Evolutionary conservation across 163 green algal species (phyloP).

Genomic region (Scenedesmus sp.): DNA sequence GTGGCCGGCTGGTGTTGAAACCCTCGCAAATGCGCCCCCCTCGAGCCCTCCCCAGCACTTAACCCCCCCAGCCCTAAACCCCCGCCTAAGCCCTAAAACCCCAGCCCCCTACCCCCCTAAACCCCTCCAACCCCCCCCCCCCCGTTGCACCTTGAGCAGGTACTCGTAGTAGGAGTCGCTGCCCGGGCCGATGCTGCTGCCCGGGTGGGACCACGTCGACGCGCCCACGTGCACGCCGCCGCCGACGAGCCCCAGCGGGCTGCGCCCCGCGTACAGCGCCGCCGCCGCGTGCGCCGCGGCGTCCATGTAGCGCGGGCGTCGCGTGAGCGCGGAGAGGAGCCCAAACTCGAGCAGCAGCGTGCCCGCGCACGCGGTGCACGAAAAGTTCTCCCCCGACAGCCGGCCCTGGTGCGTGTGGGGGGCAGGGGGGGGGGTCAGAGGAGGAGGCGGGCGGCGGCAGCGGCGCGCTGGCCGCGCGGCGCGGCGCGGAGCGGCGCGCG

Average conservation of each 20-base stretch:
- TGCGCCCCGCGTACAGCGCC: slow-evolving; percentile 62
- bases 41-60: background rate
- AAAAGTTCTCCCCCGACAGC: slow-evolving; percentile 55
- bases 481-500: too few species aligned
- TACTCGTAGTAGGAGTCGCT: slow-evolving; percentile 97
- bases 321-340: slow-evolving; percentile 78
- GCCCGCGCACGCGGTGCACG: slow-evolving; percentile 91
- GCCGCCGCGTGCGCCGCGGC: slow-evolving; percentile 59
- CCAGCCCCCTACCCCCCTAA: too few species aligned
- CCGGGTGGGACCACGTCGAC: slow-evolving; percentile 69
- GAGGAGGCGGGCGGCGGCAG: too few species aligned
- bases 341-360: slow-evolving; percentile 95
- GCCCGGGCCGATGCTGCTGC: slow-evolving; percentile 85
- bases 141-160: slow-evolving; percentile 83
- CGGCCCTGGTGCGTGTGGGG: too few species aligned
- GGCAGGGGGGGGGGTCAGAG: background rate
- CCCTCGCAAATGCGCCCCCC: background rate
- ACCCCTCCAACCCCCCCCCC: background rate
- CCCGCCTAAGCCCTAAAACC: background rate
- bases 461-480: too few species aligned
- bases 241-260: slow-evolving; percentile 80
- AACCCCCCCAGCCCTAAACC: background rate
- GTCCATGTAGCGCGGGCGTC: too few species aligned
- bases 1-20: too few species aligned
- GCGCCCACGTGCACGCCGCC: slow-evolving; percentile 75